Evolutionary conservation across 768 basidiomycete genomes (phyloP), one percentile per base, ranked within the genome.

Genomic region (Boletus patriciae): DNA sequence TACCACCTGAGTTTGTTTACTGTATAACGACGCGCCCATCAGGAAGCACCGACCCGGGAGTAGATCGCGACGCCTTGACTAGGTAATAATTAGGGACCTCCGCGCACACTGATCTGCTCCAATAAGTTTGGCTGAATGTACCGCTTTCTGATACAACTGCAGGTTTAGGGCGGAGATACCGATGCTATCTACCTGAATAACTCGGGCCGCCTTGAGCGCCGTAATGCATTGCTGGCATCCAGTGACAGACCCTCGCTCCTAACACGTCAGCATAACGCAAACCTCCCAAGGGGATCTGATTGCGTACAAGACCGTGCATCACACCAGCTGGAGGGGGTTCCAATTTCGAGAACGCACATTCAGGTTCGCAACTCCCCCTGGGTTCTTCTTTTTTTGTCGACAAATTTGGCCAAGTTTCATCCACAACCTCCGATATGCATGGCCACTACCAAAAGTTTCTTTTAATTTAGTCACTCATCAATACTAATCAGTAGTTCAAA

Each of bases 241-340:
- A 45, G 57, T 59, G 60, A 55, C 41, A 45, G 60, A 68, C 68
- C 67, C 58, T 70, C 68, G 13, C 31, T 55, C 31, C 49, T 59
- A 70, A 68, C 61, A 70, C 67, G 67, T 70, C 63, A 68, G 44
- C 67, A 61, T 63, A 46, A 66, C 65, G 60, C 58, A 37, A 66
- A 50, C 54, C 38, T 45, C 31, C 42, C 49, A 51, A 58, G 55
- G 49, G 57, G 63, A 59, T 57, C 59, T 58, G 57, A 68, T 70
- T 68, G 60, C 66, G 68, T 66, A 70, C 68, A 68, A 58, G 19
- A 43, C 58, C 58, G 29, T 44, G 46, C 54, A 48, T 54, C 51
- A 62, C 51, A 54, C 41, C 59, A 55, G 48, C 46, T 61, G 58
- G 60, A 58, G 43, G 62, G 68, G 68, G 67, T 70, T 55, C 47